These are phyloP conservation scores for Aspergillus sergii DNA, from an alignment of 2,329 filamentous ascomycete genomes.

Conservation along the genomic window DNA sequence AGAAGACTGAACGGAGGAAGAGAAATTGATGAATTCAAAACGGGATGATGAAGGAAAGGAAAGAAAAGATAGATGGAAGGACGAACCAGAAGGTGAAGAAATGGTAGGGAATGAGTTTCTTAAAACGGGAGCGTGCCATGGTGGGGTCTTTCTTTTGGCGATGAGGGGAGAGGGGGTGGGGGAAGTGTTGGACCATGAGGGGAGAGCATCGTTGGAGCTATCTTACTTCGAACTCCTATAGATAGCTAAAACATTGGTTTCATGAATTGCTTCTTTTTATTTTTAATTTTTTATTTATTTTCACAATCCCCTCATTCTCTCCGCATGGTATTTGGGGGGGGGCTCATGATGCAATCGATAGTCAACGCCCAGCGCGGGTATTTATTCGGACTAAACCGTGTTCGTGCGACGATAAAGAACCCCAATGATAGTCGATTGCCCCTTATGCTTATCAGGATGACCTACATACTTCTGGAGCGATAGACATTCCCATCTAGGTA, in stretches of 20 bases:
- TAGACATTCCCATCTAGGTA: background rate
- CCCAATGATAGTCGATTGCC: background rate
- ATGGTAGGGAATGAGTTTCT: slow-evolving; percentile 3
- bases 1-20: background rate
- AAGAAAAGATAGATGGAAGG: background rate
- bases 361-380: no score
- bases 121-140: slow-evolving; percentile 15
- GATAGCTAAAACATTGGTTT: background rate
- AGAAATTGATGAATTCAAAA: background rate
- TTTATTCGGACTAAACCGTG: background rate
- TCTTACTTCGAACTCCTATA: background rate
- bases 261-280: background rate
- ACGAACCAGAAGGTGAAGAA: background rate
- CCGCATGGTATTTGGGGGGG: background rate
- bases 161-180: slow-evolving; percentile 13
- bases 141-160: slow-evolving; percentile 8
- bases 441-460: background rate
- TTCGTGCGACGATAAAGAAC: background rate
- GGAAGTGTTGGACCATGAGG: slow-evolving; percentile 5
- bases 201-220: background rate
- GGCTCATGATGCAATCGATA: background rate
- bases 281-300: background rate
- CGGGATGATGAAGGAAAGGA: background rate
- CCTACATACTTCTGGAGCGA: background rate
- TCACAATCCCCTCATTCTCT: slow-evolving; percentile 1